These are phyloP conservation scores for Fusarium solani-melongenae DNA, from an alignment of 2,329 filamentous ascomycete genomes.

Conservation along the genomic window DNA sequence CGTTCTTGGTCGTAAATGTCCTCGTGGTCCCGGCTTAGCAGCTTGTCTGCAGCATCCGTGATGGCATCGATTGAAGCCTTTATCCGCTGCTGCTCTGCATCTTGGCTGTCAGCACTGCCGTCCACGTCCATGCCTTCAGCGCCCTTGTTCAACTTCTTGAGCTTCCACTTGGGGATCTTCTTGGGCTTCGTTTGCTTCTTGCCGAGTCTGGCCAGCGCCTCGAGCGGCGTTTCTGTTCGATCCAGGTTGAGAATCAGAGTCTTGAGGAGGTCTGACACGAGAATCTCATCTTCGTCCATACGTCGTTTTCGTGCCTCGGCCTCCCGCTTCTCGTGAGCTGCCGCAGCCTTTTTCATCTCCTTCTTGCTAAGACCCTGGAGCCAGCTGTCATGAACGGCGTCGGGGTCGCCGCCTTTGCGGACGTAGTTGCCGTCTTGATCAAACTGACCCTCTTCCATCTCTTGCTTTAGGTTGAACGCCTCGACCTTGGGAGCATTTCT, in stretches of 20 bases:
- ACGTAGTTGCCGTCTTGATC: slow-evolving; percentile 93
- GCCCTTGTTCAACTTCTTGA: slow-evolving; percentile 72
- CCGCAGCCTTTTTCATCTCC: slow-evolving; percentile 88
- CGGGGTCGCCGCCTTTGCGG: slow-evolving; percentile 87
- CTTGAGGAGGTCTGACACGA: slow-evolving; percentile 79
- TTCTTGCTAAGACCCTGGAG: slow-evolving; percentile 92
- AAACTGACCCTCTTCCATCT: slow-evolving; percentile 93
- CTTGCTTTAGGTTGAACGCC: slow-evolving; percentile 91
- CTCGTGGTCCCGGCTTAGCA: slow-evolving; percentile 83
- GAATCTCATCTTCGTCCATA: slow-evolving; percentile 77
- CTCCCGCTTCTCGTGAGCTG: slow-evolving; percentile 87
- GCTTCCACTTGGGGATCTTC: slow-evolving; percentile 73
- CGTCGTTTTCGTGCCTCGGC: slow-evolving; percentile 78
- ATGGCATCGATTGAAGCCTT: slow-evolving; percentile 82
- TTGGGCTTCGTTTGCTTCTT: slow-evolving; percentile 71
- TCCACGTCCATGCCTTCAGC: slow-evolving; percentile 77
- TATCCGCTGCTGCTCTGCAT: slow-evolving; percentile 75
- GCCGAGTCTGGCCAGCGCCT: slow-evolving; percentile 85
- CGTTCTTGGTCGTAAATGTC: slow-evolving; percentile 94
- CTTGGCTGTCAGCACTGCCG: slow-evolving; percentile 57
- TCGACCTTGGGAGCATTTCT: slow-evolving; percentile 93
- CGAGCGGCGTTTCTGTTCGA: slow-evolving; percentile 84
- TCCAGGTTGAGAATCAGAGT: slow-evolving; percentile 80
- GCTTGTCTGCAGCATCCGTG: slow-evolving; percentile 88
- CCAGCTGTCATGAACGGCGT: slow-evolving; percentile 93